Evolutionary conservation across 345 rosid genomes (phyloP).

Genomic region (Hirschfeldia incana): DNA sequence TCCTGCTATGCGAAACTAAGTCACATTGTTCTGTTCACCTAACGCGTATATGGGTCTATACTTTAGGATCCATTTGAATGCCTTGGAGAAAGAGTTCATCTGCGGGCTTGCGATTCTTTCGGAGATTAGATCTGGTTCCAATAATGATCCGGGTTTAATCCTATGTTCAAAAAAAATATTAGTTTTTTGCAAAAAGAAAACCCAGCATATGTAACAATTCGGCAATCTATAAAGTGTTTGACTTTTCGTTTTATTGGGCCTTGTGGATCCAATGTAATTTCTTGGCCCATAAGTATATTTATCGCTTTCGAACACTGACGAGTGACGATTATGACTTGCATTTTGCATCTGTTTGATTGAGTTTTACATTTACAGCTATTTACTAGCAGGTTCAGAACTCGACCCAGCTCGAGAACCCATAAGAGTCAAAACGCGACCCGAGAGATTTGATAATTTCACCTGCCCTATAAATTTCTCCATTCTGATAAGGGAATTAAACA

Average conservation of each 20-base stretch:
- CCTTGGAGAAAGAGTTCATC: too few relatives aligned
- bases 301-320: background rate
- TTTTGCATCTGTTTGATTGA: background rate
- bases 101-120: too few relatives aligned
- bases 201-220: too few relatives aligned
- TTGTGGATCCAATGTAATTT: background rate
- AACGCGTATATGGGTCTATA: too few relatives aligned
- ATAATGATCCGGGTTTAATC: too few relatives aligned
- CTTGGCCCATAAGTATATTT: background rate
- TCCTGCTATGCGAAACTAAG: too few relatives aligned
- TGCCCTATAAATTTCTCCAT: slow-evolving; percentile 21
- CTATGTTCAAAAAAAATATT: too few relatives aligned
- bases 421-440: background rate
- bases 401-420: slow-evolving; percentile 3
- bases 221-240: background rate
- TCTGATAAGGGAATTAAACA: slow-evolving; percentile 2
- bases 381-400: background rate
- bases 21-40: too few relatives aligned
- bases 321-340: background rate
- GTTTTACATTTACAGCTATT: background rate
- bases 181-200: too few relatives aligned
- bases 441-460: slow-evolving; percentile 8
- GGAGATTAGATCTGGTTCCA: too few relatives aligned
- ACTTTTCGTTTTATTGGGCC: background rate
- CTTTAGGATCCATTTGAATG: too few relatives aligned